phyloP scores from a whole-genome alignment of 2,329 filamentous ascomycete species.

The Penicillium sp. region DNA sequence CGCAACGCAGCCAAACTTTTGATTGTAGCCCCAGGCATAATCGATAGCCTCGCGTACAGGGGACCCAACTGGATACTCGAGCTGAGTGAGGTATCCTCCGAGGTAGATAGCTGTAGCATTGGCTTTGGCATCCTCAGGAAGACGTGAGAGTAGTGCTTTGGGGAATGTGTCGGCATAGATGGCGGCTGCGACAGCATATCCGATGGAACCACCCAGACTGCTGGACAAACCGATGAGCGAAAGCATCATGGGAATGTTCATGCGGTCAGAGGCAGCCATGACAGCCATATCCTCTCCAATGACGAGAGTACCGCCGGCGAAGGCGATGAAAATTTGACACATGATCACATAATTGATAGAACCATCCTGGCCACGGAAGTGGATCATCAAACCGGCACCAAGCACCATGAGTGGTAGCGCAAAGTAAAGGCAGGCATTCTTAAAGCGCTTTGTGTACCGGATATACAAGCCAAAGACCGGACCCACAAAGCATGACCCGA shows the following conservation, averaged over 20 bases:
- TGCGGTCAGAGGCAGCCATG: constrained; percentile 53
- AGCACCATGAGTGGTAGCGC: constrained; percentile 51
- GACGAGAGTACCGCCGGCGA: constrained; percentile 52
- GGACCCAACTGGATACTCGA: constrained; percentile 26
- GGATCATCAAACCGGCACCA: constrained; percentile 53
- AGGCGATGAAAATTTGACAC: constrained; percentile 55
- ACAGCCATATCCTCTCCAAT: constrained; percentile 57
- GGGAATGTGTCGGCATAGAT: constrained; percentile 60
- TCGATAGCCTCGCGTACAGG: constrained; percentile 31
- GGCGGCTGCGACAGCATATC: constrained; percentile 25
- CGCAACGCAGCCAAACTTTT: constrained; percentile 33
- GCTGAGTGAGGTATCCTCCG: constrained; percentile 26
- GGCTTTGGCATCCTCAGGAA: constrained; percentile 37
- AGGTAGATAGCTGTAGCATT: constrained; percentile 21
- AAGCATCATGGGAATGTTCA: constrained; percentile 49
- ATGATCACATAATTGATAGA: constrained; percentile 51
- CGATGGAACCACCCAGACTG: constrained; percentile 34
- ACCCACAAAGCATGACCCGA: constrained; percentile 52
- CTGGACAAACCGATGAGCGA: constrained; percentile 32
- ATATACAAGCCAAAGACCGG: constrained; percentile 49
- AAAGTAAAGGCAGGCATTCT: constrained; percentile 49
- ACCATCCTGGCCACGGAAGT: constrained; percentile 50
- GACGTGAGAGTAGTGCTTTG: constrained; percentile 39
- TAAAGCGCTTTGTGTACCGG: constrained; percentile 50
- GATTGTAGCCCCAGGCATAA: constrained; percentile 36